Percentiles rank a stretch among this genome's conserved stretches.
Evolutionary conservation across 768 basidiomycete genomes (phyloP).

Genomic region (Lactarius quietus): DNA sequence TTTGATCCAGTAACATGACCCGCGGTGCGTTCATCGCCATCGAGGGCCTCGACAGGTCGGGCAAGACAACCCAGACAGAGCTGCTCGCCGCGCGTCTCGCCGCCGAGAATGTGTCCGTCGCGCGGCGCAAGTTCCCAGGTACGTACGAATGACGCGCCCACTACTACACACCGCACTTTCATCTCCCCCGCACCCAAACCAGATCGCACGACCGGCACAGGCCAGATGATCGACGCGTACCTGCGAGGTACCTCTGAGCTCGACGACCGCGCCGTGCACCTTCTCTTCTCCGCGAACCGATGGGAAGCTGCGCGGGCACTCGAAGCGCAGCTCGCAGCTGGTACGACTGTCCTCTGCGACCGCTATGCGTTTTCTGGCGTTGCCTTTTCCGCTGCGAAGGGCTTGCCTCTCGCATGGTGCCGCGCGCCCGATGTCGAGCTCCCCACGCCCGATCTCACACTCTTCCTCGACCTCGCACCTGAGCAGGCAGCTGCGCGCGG

Average conservation of each 20-base stretch:
- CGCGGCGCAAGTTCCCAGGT: conserved; percentile 90
- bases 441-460: conserved; percentile 81
- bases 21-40: conserved; percentile 87
- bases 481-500: conserved; percentile 64
- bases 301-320: conserved; percentile 93
- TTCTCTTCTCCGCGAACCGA: conserved; percentile 94
- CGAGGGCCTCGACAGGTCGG: conserved; percentile 94
- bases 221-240: conserved; percentile 91
- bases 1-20: conserved; percentile 8
- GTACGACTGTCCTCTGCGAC: conserved; percentile 81
- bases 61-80: conserved; percentile 86
- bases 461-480: conserved; percentile 83
- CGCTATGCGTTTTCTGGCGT: conserved; percentile 96
- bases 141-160: conserved; percentile 8
- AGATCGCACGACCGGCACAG: conserved; percentile 92
- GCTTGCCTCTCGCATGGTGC: conserved; percentile 80
- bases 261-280: conserved; percentile 88
- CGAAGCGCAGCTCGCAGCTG: conserved; percentile 50
- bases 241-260: conserved; percentile 79
- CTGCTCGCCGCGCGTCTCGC: conserved; percentile 55
- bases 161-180: not conserved
- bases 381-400: conserved; percentile 75
- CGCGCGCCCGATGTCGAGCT: conserved; percentile 80
- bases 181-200: not conserved
- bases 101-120: conserved; percentile 42